These are phyloP conservation scores for Botrytis cinerea DNA, from an alignment of 2,329 filamentous ascomycete genomes.

Conservation along the genomic window DNA sequence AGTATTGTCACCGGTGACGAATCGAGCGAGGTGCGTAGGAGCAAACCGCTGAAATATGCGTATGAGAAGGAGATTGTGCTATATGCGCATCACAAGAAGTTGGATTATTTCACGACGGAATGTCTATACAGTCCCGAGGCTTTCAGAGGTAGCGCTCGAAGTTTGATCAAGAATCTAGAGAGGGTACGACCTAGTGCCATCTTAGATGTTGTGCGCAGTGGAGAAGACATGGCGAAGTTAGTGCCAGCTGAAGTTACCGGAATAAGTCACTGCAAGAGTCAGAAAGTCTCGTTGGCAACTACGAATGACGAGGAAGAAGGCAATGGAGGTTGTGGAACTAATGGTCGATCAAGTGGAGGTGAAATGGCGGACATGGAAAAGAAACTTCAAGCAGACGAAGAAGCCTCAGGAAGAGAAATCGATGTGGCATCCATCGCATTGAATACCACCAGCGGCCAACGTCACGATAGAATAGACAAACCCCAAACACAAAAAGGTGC, in stretches of 20 bases:
- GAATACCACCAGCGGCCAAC: slow-evolving; percentile 32
- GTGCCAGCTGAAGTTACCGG: slow-evolving; percentile 62
- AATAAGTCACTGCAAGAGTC: slow-evolving; percentile 51
- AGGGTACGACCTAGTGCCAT: slow-evolving; percentile 92
- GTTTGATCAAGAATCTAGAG: slow-evolving; percentile 92
- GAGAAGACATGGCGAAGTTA: slow-evolving; percentile 93
- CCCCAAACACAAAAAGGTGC: slow-evolving; percentile 37
- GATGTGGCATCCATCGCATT: slow-evolving; percentile 55
- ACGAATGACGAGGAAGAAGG: slow-evolving; percentile 49
- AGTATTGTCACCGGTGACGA: slow-evolving; percentile 81
- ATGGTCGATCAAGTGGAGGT: slow-evolving; percentile 65
- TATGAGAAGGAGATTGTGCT: slow-evolving; percentile 99
- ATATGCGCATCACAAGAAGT: slow-evolving; percentile 93
- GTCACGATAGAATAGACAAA: slow-evolving; percentile 38
- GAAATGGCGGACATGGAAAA: slow-evolving; percentile 85
- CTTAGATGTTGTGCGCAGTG: slow-evolving; percentile 88
- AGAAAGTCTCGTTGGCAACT: slow-evolving; percentile 42
- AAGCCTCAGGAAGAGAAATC: slow-evolving; percentile 61
- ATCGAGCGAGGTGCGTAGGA: slow-evolving; percentile 86
- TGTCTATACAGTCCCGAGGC: slow-evolving; percentile 98
- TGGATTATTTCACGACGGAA: slow-evolving; percentile 98
- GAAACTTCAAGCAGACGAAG: slow-evolving; percentile 65
- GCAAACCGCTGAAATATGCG: slow-evolving; percentile 95
- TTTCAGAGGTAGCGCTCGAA: slow-evolving; percentile 88
- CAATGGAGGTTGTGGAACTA: slow-evolving; percentile 74